Evolutionary conservation across 306 rosid species (phyloP), one percentile per base, ranked within the genome.

Genomic region (Arachis hypogaea): DNA sequence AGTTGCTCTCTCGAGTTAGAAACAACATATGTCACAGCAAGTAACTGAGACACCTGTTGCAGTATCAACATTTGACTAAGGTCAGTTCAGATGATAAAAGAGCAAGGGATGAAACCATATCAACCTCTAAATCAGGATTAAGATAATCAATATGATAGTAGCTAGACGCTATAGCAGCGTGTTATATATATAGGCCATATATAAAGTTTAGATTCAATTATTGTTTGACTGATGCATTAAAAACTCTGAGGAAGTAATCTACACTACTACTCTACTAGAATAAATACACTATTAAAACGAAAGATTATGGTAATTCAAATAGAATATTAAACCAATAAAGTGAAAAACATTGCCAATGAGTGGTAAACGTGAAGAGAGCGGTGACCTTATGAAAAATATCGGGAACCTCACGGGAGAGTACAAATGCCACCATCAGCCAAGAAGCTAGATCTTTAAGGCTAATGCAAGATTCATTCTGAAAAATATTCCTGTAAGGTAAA

Each of bases 321-420:
- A 65, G 66, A 55, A 58, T 36, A 38, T 3, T 14, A 60, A 82
- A 54, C 57, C 8, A 59, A 74, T 41, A 44, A 29, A 49, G 78
- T 11, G 42, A 71, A 59, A 22, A 22, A 22, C 28, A 22, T 22
- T 22, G 28, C 28, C 28, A 22, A 22, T 1, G 28, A 22, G 28
- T 22, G 28, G 28, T 22, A 22, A 22, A 22, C 1, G 28, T 22
- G 28, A 60, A 41, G 50, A 68, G 51, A 64, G 14, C 42, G 65
- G 68, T 62, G 40, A 93, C 98, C 98, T 93, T 91, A 81, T 85
- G 94, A 78, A 89, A 84, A 72, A 88, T 88, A 61, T 68, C 41
- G 64, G 98, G 93, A 85, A 89, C 88, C 78, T 93, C 98, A 11
- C 89, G 82, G 81, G 96, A 86, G 78, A 86, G 88, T 67, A 91